Base-by-base conservation (phyloP, 345 rosid genomes). In the Salix brachista region DNA sequence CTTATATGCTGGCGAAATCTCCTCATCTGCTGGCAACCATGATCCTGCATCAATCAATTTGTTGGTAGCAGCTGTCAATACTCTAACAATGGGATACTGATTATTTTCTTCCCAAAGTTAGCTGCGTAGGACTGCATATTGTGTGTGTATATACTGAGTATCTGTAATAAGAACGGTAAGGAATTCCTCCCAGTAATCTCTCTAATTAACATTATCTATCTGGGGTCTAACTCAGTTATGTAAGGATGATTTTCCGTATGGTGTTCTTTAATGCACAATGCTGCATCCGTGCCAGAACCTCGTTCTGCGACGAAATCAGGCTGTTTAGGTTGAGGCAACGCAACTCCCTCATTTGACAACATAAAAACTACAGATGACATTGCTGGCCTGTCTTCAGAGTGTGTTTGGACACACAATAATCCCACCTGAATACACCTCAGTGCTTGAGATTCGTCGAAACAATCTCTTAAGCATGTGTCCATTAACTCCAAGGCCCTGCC, bases 221-320 rank as follows among this genome's bases (percentile, higher is more conserved):
- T 74, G 32, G 69, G 77, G 30, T 79, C 50, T 1, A 44, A 10
- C 17, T 11, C 48, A 12, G 77, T 73, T 79, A 73, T 79, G 39
- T 32, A 65, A 54, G 46, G 52, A n/a, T 68, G 25, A 79, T 58
- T 73, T 67, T 16, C 44, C 16, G 52, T 67, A 8, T 16, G 26
- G 19, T 7, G 6, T 2, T 25, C 58, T 69, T 69, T 19, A 16
- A 12, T 42, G 25, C 16, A 17, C 21, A 32, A 13, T 69, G 36
- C 25, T 25, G 72, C 23, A 4, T 23, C 28, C 21, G 7, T 44
- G 19, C 5, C 28, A 30, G 36, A 69, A 44, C 60, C 14, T 46
- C 34, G 16, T 25, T 69, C 60, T 42, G 17, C 14, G 60, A 69
- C 46, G 72, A 69, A 69, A 69, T 25, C 60, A 42, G n/a, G 72